Conservation (phyloP, 2,329 filamentous ascomycete genomes). For the Xylariaceae sp. region DNA sequence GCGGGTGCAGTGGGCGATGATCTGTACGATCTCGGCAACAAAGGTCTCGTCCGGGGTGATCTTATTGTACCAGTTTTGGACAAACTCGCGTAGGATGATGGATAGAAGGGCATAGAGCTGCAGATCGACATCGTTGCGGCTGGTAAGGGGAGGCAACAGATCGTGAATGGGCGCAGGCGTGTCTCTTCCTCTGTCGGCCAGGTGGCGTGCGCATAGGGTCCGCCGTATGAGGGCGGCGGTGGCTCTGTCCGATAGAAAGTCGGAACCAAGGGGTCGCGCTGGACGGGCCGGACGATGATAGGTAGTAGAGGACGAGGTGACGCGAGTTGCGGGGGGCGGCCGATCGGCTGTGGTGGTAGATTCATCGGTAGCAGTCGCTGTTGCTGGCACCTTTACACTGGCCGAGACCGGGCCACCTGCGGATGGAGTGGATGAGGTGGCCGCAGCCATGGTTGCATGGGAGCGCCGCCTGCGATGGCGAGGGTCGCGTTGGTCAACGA, state of each 20-base stretch:
- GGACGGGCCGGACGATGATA: constrained; percentile 20
- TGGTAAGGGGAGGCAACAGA: constrained; percentile 84
- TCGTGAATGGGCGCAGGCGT: constrained; percentile 66
- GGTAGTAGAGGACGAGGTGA: constrained; percentile 26
- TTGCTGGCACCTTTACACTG: constrained; percentile 22
- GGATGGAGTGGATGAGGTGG: constrained; percentile 19
- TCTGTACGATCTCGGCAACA: constrained; percentile 79
- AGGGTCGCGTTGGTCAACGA: too few species aligned
- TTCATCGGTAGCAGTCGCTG: constrained; percentile 26
- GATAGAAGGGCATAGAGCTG: constrained; percentile 91
- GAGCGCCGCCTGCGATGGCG: too few species aligned
- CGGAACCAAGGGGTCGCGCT: constrained; percentile 34
- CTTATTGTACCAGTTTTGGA: constrained; percentile 87
- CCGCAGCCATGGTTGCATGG: constrained; percentile 21
- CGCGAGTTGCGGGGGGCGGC: constrained; percentile 15
- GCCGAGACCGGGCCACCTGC: constrained; percentile 18
- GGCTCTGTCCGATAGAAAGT: constrained; percentile 69
- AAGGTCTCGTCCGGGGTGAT: constrained; percentile 90
- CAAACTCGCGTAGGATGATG: constrained; percentile 83
- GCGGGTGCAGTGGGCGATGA: constrained; percentile 87
- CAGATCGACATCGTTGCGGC: constrained; percentile 87
- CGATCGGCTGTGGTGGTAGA: constrained; percentile 11
- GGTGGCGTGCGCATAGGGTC: constrained; percentile 72
- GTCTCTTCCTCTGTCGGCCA: constrained; percentile 52
- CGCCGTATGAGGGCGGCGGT: constrained; percentile 78